phyloP scores from a whole-genome alignment of 1,284 basidiomycete genomes.

The Sporisorium reilianum region DNA sequence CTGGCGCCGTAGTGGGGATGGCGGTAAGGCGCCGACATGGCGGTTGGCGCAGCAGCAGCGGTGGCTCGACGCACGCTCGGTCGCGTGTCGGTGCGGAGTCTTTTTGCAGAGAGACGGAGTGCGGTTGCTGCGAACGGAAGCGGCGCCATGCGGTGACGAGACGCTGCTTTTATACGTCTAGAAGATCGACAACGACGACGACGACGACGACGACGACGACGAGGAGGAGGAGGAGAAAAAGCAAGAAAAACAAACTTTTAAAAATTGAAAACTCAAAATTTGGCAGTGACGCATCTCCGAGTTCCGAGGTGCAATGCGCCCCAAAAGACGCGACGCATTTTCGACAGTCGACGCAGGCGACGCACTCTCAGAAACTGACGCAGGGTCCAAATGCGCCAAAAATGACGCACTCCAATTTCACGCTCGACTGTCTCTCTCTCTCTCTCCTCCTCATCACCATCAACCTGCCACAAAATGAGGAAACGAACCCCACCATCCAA shows the following conservation, averaged over 20 bases:
- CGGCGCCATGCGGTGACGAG: constrained; percentile 3
- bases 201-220: not conserved
- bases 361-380: too few species aligned
- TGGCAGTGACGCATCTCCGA: too few species aligned
- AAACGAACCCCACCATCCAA: not conserved
- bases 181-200: not conserved
- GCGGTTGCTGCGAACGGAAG: not conserved
- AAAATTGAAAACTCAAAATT: too few species aligned
- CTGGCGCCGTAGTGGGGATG: constrained; percentile 13
- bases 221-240: too few species aligned
- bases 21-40: constrained; percentile 18
- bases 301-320: not conserved
- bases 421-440: not conserved
- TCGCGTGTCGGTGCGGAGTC: not conserved
- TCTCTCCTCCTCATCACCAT: not conserved
- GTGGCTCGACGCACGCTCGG: not conserved
- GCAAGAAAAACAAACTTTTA: too few species aligned
- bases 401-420: constrained; percentile 8
- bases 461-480: constrained; percentile 21
- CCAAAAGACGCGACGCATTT: not conserved
- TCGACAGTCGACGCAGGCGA: too few species aligned
- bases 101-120: not conserved
- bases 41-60: not conserved
- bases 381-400: constrained; percentile 5
- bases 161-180: too few species aligned